Evolutionary conservation across 176 grass and related monocot genomes (phyloP).

Genomic region (Pharus latifolius): DNA sequence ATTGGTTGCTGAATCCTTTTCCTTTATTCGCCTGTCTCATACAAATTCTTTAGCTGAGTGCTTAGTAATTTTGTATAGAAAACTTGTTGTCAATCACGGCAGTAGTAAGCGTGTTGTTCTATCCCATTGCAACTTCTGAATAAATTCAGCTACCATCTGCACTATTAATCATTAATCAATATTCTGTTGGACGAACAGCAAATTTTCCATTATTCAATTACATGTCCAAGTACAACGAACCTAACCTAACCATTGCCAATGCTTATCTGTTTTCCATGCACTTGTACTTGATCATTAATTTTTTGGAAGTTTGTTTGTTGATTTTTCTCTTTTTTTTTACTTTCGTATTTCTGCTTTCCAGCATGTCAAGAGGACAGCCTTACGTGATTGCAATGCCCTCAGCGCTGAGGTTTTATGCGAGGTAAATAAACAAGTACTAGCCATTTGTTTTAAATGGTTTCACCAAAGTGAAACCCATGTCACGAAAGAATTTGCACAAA

Average conservation of each 20-base stretch:
- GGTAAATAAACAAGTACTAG: constrained; percentile 28
- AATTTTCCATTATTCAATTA: background rate
- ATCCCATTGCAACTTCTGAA: no score
- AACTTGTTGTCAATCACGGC: no score
- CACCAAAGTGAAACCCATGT: no score
- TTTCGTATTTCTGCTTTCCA: constrained; percentile 15
- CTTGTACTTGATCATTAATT: background rate
- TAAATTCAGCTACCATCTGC: no score
- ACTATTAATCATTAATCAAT: no score
- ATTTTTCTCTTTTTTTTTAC: background rate
- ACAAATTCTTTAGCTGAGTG: no score
- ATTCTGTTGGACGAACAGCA: background rate
- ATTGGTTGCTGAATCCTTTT: no score
- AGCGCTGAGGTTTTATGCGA: constrained; percentile 69
- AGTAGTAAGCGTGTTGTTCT: no score
- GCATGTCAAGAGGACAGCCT: constrained; percentile 66
- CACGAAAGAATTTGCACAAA: no score
- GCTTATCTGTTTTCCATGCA: background rate
- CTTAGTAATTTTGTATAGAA: no score
- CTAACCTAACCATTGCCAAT: background rate
- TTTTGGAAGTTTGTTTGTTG: background rate
- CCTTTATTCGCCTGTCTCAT: no score
- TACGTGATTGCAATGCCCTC: constrained; percentile 39
- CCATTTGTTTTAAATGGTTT: background rate
- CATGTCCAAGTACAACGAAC: background rate